Evolutionary conservation across 495 filamentous ascomycete species (phyloP), one percentile per base, ranked within the genome.

Genomic region (Neurospora hispaniola): DNA sequence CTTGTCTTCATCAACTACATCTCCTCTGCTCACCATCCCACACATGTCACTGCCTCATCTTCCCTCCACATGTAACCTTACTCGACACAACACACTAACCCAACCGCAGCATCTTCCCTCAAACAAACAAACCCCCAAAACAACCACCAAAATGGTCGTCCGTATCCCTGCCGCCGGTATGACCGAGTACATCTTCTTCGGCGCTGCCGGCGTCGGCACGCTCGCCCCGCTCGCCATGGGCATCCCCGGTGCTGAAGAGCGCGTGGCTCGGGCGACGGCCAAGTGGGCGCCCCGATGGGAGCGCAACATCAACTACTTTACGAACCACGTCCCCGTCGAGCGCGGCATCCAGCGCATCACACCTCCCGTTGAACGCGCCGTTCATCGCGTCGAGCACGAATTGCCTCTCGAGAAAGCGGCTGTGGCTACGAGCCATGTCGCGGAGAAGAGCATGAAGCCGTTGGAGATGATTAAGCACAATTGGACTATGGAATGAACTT

Each of bases 281-380:
- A 80, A 82, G 72, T 86, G 85, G 85, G 85, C 85, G 9, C 85
- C 85, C 10, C 79, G 79, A 38, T 86, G 85, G 85, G 82, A 86
- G 75, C 81, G 83, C 69, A 86, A 84, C 80, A 86, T 83, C 75
- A 82, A 76, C 14, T 80, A 81, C 78, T 81, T 86, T 75, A 80
- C 79, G 71, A 75, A 78, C 35, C 84, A 83, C 39, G 82, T 82
- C 39, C 84, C 83, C 35, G 81, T 82, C 39, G 81, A 82, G 76
- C 80, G 81, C 9, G 74, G 84, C 71, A 81, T 84, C 70, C 81
- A 83, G 72, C 77, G 81, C 3, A 77, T 83, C 69, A 77, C 82
- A 16, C 85, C 84, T 6, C 82, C 81, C 66, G 71, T 84, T 14
- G 78, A 81, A 23, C 76, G 78, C 48, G 80, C 82, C 18, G 81